Conservation (phyloP, 1,284 basidiomycete genomes). For the Volvariella surrecta region DNA sequence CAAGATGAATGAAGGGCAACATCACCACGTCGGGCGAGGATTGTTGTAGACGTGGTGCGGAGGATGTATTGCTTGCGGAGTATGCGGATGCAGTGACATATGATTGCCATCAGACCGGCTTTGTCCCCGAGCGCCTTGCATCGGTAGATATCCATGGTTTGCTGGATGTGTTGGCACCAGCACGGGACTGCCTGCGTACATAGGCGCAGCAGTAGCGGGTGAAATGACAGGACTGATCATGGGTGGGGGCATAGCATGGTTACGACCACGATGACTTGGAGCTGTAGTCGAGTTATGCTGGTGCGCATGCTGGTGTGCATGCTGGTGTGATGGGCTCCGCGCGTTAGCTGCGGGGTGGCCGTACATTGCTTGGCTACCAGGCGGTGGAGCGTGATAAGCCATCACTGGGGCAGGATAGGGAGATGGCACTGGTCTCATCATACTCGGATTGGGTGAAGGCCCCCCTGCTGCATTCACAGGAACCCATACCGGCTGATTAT, state of each 20-base stretch:
- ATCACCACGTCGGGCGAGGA: too few species aligned
- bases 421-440: conserved; percentile 49
- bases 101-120: conserved; percentile 30
- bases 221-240: conserved; percentile 65
- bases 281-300: conserved; percentile 32
- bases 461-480: conserved; percentile 26
- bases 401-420: conserved; percentile 61
- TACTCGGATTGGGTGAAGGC: conserved; percentile 34
- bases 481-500: conserved; percentile 61
- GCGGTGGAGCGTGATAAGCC: conserved; percentile 43
- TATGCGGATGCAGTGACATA: conserved; percentile 23
- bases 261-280: conserved; percentile 33
- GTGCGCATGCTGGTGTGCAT: conserved; percentile 25
- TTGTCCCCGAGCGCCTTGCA: conserved; percentile 28
- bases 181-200: conserved; percentile 62
- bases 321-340: conserved; percentile 12
- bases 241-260: conserved; percentile 13
- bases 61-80: conserved; percentile 19
- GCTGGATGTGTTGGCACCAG: conserved; percentile 45
- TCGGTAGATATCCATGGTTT: conserved; percentile 28
- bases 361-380: conserved; percentile 43
- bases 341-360: conserved; percentile 22
- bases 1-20: conserved; percentile 10
- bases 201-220: conserved; percentile 36
- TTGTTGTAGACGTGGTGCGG: conserved; percentile 20